Conservation (phyloP, 2,329 filamentous ascomycete genomes). For the Beauveria brongniartii region DNA sequence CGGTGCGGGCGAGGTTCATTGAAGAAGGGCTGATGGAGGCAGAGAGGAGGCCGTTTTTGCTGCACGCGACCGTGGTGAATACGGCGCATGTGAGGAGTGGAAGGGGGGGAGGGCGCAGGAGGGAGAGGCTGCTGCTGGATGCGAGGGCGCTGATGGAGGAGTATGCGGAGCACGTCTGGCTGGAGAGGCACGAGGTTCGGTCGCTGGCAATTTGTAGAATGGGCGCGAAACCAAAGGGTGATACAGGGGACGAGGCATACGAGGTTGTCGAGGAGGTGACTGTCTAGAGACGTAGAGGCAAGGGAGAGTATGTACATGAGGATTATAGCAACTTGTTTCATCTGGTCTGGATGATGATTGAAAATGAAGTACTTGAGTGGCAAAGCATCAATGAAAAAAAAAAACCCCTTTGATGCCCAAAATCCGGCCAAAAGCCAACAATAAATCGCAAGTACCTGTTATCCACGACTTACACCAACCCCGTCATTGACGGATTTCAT, state of each 20-base stretch:
- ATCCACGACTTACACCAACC: not conserved
- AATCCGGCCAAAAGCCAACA: no score
- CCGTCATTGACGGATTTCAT: not conserved
- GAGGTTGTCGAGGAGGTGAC: conserved; percentile 43
- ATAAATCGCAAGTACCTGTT: no score
- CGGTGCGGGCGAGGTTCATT: conserved; percentile 46
- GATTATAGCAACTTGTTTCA: no score
- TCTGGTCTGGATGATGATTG: no score
- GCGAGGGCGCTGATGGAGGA: conserved; percentile 46
- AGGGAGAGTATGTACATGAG: no score
- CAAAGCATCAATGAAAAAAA: no score
- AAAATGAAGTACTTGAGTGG: no score
- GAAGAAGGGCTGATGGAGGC: conserved; percentile 45
- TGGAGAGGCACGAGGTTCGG: conserved; percentile 57
- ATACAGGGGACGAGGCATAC: conserved; percentile 45
- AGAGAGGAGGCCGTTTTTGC: conserved; percentile 55
- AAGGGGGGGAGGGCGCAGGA: conserved; percentile 22
- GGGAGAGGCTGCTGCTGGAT: conserved; percentile 41
- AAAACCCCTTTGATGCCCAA: no score
- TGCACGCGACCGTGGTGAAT: conserved; percentile 84
- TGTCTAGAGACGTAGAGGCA: conserved; percentile 19
- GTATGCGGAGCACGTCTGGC: conserved; percentile 64
- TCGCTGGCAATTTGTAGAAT: conserved; percentile 75
- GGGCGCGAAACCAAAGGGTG: conserved; percentile 63
- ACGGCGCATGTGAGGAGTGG: conserved; percentile 62